These are phyloP conservation scores for Cyathus striatus DNA, from an alignment of 768 basidiomycete species.

Conservation along the genomic window DNA sequence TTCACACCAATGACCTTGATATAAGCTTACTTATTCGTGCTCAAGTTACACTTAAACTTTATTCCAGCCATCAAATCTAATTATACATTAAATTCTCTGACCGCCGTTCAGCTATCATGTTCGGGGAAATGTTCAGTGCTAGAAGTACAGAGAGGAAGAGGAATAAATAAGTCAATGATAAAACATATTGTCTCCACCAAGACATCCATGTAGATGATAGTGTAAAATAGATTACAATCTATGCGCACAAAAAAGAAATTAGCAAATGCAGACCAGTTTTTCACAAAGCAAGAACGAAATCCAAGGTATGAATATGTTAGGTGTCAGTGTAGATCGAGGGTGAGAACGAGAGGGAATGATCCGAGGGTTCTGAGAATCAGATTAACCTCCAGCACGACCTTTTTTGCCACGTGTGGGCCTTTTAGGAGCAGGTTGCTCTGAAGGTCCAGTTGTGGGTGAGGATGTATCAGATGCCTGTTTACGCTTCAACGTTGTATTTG, in stretches of 20 bases:
- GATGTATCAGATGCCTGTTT: constrained; percentile 39
- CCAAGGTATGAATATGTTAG: constrained; percentile 1
- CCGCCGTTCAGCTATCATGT: neutral
- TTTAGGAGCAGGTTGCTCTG: constrained; percentile 44
- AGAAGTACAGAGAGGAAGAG: constrained; percentile 14
- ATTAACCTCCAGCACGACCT: constrained; percentile 45
- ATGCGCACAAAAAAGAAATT: constrained; percentile 14
- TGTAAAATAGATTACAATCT: constrained; percentile 28
- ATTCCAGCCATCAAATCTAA: too few species aligned
- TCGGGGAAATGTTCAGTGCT: constrained; percentile 5
- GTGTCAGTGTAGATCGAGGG: too few species aligned
- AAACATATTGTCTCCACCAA: constrained; percentile 19
- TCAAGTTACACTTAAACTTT: too few species aligned
- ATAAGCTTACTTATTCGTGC: too few species aligned
- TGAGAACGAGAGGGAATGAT: too few species aligned
- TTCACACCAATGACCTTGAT: too few species aligned
- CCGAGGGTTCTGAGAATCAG: too few species aligned
- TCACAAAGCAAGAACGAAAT: constrained; percentile 8
- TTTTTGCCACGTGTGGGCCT: constrained; percentile 44
- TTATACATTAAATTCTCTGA: too few species aligned
- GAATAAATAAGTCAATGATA: constrained; percentile 22
- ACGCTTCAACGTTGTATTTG: constrained; percentile 49
- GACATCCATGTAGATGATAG: constrained; percentile 25
- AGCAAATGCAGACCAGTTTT: constrained; percentile 2
- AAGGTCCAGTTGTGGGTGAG: constrained; percentile 47